Base-by-base conservation (phyloP, 2,329 filamentous ascomycete species). In the Magnaporthales sp. region DNA sequence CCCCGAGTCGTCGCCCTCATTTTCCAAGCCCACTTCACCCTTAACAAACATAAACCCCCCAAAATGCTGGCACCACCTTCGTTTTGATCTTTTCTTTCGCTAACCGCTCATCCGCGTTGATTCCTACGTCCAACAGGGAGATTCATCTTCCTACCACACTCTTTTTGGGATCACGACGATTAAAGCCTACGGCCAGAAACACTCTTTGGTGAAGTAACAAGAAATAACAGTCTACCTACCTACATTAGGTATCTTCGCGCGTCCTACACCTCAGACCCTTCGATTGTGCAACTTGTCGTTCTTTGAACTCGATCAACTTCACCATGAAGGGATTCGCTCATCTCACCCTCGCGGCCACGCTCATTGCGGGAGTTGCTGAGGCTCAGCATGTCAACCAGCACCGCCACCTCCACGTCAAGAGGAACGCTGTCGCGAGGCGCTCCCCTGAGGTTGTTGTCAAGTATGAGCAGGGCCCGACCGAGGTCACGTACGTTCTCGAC, bases 401-500 rank as follows among this genome's bases (percentile, higher is more conserved):
- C 75, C 82, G 82, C 68, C 87, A 86, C 70, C 77, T 82, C 72
- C 87, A 88, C 75, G 82, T 80, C 71, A 83, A 80, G 69, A 86
- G 84, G 78, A 78, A 80, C 68, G 77, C 78, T 32, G 77, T 82
- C 64, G 80, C 84, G 74, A 82, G 80, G 77, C 82, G 81, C 67
- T 77, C 73, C 30, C 77, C 79, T 19, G 75, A 51, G 46, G 62
- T 79, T 46, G 78, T 81, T 63, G 80, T 84, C 67, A 80, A 79
- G 67, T 84, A 86, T 66, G 82, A 84, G 66, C 83, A 88, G 64
- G 80, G 83, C 58, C 83, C 88, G 32, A 88, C 86, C 65, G 84
- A 88, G 71, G 86, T 89, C 67, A 84, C 89, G 67, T 97, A 93
- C 79, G 83, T 75, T 29, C 70, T 89, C 75, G 86, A 90, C 68